Evolutionary conservation across 2,329 filamentous ascomycete species (phyloP), one percentile per base, ranked within the genome.

Genomic region (Fusarium phyllophilum): DNA sequence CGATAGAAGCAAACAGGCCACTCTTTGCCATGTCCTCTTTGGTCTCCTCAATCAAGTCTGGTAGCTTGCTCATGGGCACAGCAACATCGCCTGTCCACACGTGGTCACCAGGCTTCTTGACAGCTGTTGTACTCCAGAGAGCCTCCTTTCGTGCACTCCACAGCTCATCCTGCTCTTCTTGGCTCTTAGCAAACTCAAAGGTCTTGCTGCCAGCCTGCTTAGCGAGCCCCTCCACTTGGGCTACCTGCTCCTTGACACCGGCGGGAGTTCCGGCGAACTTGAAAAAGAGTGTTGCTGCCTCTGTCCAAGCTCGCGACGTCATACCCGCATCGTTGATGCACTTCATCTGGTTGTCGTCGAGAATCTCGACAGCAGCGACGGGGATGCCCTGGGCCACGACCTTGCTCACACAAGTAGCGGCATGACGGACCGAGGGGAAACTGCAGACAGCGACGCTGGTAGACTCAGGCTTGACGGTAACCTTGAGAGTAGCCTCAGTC

Each of bases 1-100:
- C 91, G 70, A 94, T 86, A 31, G 84, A 84, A 3, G 81, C 83
- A 62, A 83, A 83, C 55, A 86, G 73, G 4, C 85, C 85, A 56
- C 84, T 86, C 80, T 79, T 82, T 66, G 76, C 77, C 71, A 86
- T 80, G 26, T 85, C 82, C 64, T 82, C 81, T 80, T 86, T 85
- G 3, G 93, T 95, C 82, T 92, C 89, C 81, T 95, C 93, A 74
- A 96, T 94, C 66, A 95, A 90, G 71, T 92, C 88, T 8, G 94
- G 89, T 76, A 96, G 81, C 68, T 88, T 86, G 72, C 90, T 93
- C 81, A 96, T 91, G 20, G 94, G 94, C 61, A 97, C 94, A 1
- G 94, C 94, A 17, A 96, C 94, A 78, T 97, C 94, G 4, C 93
- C 94, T 0, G 94, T 96, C 94, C 94, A 96, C 8, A 96, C 92